A percentile compares a stretch with the other conserved stretches of the same genome.
These are phyloP conservation scores for Gregarina niphandrodes DNA, from an alignment of 169 alveolate genomes.

Conservation along the genomic window DNA sequence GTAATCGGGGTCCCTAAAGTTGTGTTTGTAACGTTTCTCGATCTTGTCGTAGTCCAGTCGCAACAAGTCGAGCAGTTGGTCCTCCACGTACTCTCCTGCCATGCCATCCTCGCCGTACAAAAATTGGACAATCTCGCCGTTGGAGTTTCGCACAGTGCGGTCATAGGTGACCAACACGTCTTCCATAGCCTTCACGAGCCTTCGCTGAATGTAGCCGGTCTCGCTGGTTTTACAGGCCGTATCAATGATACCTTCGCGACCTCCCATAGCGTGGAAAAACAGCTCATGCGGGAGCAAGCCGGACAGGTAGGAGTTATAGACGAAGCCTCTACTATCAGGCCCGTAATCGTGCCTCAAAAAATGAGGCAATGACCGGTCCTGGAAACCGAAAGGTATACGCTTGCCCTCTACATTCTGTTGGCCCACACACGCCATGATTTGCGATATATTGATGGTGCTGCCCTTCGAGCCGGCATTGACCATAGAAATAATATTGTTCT, in stretches of 20 bases:
- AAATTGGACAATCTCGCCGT: slow-evolving; percentile 85
- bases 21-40: slow-evolving; percentile 34
- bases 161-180: slow-evolving; percentile 95
- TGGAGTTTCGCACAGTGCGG: slow-evolving; percentile 85
- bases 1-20: slow-evolving; percentile 10
- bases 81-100: slow-evolving; percentile 97
- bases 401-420: slow-evolving; percentile 99
- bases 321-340: slow-evolving; percentile 97
- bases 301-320: slow-evolving; percentile 80
- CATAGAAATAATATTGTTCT: slow-evolving; percentile 89
- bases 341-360: slow-evolving; percentile 95
- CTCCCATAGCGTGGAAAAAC: slow-evolving; percentile 99
- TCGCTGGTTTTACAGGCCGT: slow-evolving; percentile 99
- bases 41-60: slow-evolving; percentile 61
- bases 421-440: slow-evolving; percentile 98
- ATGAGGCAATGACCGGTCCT: slow-evolving; percentile 93
- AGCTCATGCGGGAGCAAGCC: slow-evolving; percentile 87
- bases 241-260: slow-evolving; percentile 99
- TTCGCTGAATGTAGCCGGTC: slow-evolving; percentile 98
- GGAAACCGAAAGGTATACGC: slow-evolving; percentile 92
- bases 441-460: slow-evolving; percentile 76
- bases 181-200: slow-evolving; percentile 97
- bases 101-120: slow-evolving; percentile 99
- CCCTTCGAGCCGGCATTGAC: slow-evolving; percentile 92
- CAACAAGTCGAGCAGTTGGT: slow-evolving; percentile 68